Evolutionary conservation across 1,284 basidiomycete genomes (phyloP), one percentile per base, ranked within the genome.

Genomic region (Mycena citricolor): DNA sequence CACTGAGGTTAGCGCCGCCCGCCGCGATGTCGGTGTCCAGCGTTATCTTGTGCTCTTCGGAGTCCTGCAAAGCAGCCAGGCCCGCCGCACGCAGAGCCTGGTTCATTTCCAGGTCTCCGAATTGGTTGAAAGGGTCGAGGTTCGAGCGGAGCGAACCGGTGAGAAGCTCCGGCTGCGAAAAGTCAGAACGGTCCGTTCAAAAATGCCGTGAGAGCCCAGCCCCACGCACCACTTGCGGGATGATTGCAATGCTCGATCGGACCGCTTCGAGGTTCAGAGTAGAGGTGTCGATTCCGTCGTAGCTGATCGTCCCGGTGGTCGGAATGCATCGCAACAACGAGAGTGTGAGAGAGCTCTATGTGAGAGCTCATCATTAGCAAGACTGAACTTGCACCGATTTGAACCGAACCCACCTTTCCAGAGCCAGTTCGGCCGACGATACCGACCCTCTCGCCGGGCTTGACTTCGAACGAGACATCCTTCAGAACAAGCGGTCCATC

Each of bases 341-440:
- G 54, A 81, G 55, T 39, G 73, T 65, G 61, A 83, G 45, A 33
- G 75, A 65, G 34, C 72, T 75, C 69, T 78, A 55, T 43, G 58
- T 48, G 4, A 59, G 65, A 53, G 61, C 42, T 70, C 69, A 42
- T 68, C 70, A 35, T 56, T 60, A 74, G 69, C 56, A 64, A 19
- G 71, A 51, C 4, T 67, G 66, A 32, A 20, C n/a, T 32, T 41
- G 20, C 41, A 55, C 60, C 73, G 68, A 57, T 63, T 17, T 70
- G 51, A 4, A 66, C 66, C 32, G 19, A 12, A 32, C 42, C 24
- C 40, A 75, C 76, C 68, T 89, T 88, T 38, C 85, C 86, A 54
- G 79, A 83, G 11, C 86, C 86, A 1, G 86, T 88, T 28, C 86
- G 70, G 14, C 86, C 86, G 14, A 83, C 80, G 40, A 83, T 74